Percentiles rank a stretch among this genome's conserved stretches.
Evolutionary conservation across 2,329 filamentous ascomycete genomes (phyloP).

Genomic region (Chalaropsis ovoidea): DNA sequence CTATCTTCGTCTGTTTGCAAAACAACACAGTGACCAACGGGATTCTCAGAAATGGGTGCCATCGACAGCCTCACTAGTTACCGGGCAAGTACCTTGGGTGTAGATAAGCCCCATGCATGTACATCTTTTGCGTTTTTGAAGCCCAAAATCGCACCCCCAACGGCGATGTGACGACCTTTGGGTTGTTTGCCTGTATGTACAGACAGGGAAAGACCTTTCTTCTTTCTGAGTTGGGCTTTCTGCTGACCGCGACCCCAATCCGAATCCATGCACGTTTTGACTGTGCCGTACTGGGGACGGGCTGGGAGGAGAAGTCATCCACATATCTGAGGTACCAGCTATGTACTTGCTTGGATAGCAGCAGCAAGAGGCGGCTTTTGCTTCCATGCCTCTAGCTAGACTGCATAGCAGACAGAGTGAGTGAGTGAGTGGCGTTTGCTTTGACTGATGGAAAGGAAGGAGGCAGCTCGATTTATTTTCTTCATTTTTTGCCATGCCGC

Average conservation of each 20-base stretch:
- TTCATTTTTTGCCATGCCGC: background rate
- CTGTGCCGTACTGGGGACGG: background rate
- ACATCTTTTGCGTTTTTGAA: background rate
- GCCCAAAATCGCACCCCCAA: background rate
- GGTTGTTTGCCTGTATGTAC: slow-evolving; percentile 1
- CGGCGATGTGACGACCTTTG: background rate
- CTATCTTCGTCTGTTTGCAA: background rate
- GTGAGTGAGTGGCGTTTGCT: background rate
- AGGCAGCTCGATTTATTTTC: background rate
- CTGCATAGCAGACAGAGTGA: background rate
- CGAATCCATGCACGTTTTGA: slow-evolving; percentile 8
- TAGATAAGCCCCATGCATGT: no score
- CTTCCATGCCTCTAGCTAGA: background rate
- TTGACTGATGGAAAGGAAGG: slow-evolving; percentile 6
- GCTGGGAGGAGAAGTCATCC: background rate
- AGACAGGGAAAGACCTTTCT: background rate
- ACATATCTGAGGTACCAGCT: background rate
- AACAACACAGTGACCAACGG: background rate
- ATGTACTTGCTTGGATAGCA: background rate
- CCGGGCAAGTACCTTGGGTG: no score
- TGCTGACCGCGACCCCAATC: background rate
- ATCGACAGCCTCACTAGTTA: no score
- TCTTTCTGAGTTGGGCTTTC: background rate
- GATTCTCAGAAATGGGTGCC: background rate
- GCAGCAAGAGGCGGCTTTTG: background rate